A percentile compares a stretch with the other conserved stretches of the same genome.
phyloP scores from a whole-genome alignment of 169 alveolate genomes.

The Cryptosporidium xiaoi region DNA sequence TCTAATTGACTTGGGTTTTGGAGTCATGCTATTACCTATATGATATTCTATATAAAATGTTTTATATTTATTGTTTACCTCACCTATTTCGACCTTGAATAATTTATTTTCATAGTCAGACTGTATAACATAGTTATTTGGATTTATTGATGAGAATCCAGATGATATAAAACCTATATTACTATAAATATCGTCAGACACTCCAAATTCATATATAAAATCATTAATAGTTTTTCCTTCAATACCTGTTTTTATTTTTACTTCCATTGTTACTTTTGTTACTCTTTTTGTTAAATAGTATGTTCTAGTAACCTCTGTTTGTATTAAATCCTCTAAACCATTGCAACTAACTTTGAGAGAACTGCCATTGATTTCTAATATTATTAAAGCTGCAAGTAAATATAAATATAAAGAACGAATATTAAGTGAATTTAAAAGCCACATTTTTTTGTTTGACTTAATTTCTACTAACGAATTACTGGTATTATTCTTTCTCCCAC shows the following conservation, averaged over 20 bases:
- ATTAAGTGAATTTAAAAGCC: too few relatives aligned
- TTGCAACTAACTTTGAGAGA: not conserved
- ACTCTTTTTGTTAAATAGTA: slow-evolving; percentile 67
- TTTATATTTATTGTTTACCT: not conserved
- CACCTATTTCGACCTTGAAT: slow-evolving; percentile 14
- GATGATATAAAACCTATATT: slow-evolving; percentile 58
- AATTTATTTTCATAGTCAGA: not conserved
- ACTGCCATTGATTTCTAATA: too few relatives aligned
- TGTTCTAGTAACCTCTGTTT: slow-evolving; percentile 57
- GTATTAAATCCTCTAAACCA: slow-evolving; percentile 1
- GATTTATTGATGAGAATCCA: slow-evolving; percentile 28
- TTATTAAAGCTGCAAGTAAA: too few relatives aligned
- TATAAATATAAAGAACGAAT: too few relatives aligned
- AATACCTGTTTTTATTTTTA: slow-evolving; percentile 23
- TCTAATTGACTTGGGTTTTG: slow-evolving; percentile 44
- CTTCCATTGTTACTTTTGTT: slow-evolving; percentile 20
- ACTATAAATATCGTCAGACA: slow-evolving; percentile 1
- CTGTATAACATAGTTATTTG: slow-evolving; percentile 1
- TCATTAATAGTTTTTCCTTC: not conserved
- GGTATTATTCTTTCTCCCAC: too few relatives aligned
- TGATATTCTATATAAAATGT: slow-evolving; percentile 52
- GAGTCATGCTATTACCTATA: slow-evolving; percentile 18
- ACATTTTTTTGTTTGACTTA: too few relatives aligned
- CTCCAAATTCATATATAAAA: slow-evolving; percentile 16
- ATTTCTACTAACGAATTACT: too few relatives aligned